A percentile compares a stretch with the other conserved stretches of the same genome.
phyloP scores from a whole-genome alignment of 257 asterid genomes.

The Haberlea rhodopensis region DNA sequence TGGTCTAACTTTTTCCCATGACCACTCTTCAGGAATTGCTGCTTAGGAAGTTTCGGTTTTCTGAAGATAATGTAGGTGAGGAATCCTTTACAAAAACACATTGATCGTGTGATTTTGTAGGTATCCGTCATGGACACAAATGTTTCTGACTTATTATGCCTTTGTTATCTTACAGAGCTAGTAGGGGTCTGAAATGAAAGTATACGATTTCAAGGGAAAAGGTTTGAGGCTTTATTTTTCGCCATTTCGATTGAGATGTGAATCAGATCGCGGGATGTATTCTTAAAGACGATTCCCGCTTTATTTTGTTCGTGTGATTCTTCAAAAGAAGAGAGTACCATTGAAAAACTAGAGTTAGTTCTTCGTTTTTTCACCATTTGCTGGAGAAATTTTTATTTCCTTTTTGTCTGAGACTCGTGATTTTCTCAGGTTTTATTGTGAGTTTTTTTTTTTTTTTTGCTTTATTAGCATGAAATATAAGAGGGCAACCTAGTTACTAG shows the following conservation, averaged over 20 bases:
- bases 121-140: slow-evolving; percentile 41
- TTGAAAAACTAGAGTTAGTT: neutral
- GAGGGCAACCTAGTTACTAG: neutral
- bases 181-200: slow-evolving; percentile 37
- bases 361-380: neutral
- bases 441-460: neutral
- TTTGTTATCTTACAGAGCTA: slow-evolving; percentile 49
- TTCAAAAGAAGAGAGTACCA: neutral
- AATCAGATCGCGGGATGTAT: neutral
- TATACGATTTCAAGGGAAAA: slow-evolving; percentile 34
- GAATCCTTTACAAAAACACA: slow-evolving; percentile 35
- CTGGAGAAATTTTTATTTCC: neutral
- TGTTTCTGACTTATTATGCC: slow-evolving; percentile 44
- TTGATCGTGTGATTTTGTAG: slow-evolving; percentile 40
- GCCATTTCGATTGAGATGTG: neutral
- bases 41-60: slow-evolving; percentile 51
- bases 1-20: slow-evolving; percentile 16
- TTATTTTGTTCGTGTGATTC: neutral
- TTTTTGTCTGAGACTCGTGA: neutral
- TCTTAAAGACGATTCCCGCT: neutral
- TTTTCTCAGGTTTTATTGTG: neutral
- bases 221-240: slow-evolving; percentile 18
- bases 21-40: slow-evolving; percentile 67
- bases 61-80: slow-evolving; percentile 60
- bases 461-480: neutral